Conservation (phyloP, 1,284 basidiomycete genomes). For the Cutaneotrichosporon mucoides region DNA sequence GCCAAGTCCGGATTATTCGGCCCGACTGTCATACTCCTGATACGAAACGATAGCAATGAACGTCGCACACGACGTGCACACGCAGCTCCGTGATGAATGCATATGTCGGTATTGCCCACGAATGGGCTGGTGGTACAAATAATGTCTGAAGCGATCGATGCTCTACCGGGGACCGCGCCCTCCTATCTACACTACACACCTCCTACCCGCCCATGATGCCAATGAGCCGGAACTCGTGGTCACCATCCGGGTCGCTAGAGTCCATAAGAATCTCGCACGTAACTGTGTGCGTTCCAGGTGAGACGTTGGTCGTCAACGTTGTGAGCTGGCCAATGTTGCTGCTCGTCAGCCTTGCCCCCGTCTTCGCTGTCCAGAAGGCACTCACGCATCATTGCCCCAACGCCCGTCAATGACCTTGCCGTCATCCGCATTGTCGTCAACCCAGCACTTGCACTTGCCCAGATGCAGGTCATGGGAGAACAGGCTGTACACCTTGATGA, state of each 20-base stretch:
- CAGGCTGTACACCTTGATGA: conserved; percentile 46
- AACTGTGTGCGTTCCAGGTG: conserved; percentile 10
- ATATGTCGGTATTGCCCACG: not conserved
- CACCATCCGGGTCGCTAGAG: conserved; percentile 13
- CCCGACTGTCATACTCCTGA: no score
- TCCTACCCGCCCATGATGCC: conserved; percentile 9
- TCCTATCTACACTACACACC: no score
- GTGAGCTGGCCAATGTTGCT: conserved; percentile 23
- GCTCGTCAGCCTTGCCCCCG: not conserved
- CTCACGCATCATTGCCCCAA: conserved; percentile 27
- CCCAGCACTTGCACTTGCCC: conserved; percentile 45
- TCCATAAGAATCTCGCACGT: conserved; percentile 19
- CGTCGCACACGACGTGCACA: no score
- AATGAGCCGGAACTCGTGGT: conserved; percentile 18
- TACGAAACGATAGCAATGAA: no score
- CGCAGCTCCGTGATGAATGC: not conserved
- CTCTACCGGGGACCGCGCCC: no score
- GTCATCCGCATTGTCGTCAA: conserved; percentile 30
- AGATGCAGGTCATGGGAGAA: conserved; percentile 40
- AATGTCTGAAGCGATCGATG: not conserved
- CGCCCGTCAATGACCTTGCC: conserved; percentile 31
- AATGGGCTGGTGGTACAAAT: not conserved
- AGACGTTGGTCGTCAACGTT: conserved; percentile 5
- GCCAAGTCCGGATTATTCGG: no score
- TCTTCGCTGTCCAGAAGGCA: not conserved